A percentile compares a stretch with the other conserved stretches of the same genome.
phyloP scores from a whole-genome alignment of 129 eudicot species.

The Calendula officinalis region DNA sequence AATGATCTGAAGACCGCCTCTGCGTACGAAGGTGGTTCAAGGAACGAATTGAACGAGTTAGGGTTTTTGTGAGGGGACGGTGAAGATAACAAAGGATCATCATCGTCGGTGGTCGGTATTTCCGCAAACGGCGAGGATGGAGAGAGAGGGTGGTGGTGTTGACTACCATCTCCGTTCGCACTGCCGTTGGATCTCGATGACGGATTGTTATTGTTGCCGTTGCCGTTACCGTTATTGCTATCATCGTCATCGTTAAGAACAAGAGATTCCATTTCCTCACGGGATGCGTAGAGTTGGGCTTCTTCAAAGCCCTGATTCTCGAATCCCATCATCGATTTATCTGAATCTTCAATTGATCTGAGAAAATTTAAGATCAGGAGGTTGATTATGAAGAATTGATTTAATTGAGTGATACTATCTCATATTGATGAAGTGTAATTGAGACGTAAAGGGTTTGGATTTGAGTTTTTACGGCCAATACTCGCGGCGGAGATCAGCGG shows the following conservation, averaged over 20 bases:
- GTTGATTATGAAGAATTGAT: neutral
- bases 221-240: neutral
- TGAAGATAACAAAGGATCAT: slow-evolving; percentile 29
- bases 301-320: slow-evolving; percentile 64
- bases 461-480: neutral
- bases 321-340: slow-evolving; percentile 55
- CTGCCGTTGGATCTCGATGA: slow-evolving; percentile 24
- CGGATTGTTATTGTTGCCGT: slow-evolving; percentile 4
- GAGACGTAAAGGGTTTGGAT: slow-evolving; percentile 16
- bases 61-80: slow-evolving; percentile 41
- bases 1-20: slow-evolving; percentile 88
- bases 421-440: too few species aligned
- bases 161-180: slow-evolving; percentile 18
- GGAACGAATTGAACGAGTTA: slow-evolving; percentile 55
- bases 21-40: slow-evolving; percentile 91
- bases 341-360: slow-evolving; percentile 8
- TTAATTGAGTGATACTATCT: neutral
- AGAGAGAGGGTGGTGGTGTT: slow-evolving; percentile 42
- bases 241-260: slow-evolving; percentile 40
- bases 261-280: slow-evolving; percentile 62
- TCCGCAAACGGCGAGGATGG: slow-evolving; percentile 50
- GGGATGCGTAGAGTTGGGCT: slow-evolving; percentile 41
- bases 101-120: slow-evolving; percentile 40
- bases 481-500: slow-evolving; percentile 6
- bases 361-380: neutral